Conservation (phyloP, 441 rosid species). For the Omphalea diandra region DNA sequence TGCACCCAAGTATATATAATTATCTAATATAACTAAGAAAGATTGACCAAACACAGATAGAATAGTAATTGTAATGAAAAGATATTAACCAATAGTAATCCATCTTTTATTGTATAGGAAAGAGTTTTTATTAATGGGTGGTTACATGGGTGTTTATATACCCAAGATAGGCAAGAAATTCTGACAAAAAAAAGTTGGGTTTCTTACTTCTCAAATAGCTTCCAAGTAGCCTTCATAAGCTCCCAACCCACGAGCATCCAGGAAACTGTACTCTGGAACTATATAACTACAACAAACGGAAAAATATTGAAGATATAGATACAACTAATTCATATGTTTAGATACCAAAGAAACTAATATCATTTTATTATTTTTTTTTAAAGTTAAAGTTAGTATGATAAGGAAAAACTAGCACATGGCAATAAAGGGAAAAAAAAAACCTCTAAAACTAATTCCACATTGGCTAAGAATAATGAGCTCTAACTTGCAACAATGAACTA, state of each 20-base stretch:
- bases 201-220: constrained; percentile 64
- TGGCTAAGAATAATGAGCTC: not conserved
- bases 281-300: constrained; percentile 54
- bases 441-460: not conserved
- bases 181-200: not conserved
- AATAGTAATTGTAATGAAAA: too few species aligned
- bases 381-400: not conserved
- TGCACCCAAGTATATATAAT: too few species aligned
- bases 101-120: too few species aligned
- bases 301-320: not conserved
- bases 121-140: too few species aligned
- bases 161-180: too few species aligned
- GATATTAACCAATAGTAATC: too few species aligned
- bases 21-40: too few species aligned
- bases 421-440: not conserved
- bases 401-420: not conserved
- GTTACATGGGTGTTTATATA: too few species aligned
- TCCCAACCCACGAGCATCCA: constrained; percentile 96
- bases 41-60: too few species aligned
- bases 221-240: constrained; percentile 88
- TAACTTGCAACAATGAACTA: not conserved
- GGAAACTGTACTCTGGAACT: constrained; percentile 90
- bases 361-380: not conserved
- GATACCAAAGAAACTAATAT: not conserved
- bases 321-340: not conserved